Percentiles rank a stretch among this genome's conserved stretches.
phyloP scores from a whole-genome alignment of 163 green algal species.

The Volvox carteri region DNA sequence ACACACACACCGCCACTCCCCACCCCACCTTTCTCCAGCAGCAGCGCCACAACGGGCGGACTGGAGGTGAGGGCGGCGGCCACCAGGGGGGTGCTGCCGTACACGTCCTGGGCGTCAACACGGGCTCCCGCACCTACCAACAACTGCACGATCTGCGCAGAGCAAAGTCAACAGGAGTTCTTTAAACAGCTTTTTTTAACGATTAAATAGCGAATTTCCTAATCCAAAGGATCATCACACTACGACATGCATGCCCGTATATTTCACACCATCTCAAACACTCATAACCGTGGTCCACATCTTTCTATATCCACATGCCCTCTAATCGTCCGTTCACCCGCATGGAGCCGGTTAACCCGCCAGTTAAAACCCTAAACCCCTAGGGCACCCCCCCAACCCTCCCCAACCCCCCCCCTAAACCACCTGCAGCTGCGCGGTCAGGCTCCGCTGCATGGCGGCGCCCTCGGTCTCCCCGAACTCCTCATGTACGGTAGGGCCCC shows the following conservation, averaged over 20 bases:
- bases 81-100: conserved; percentile 10
- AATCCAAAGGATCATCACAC: no score
- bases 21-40: conserved; percentile 28
- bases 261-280: no score
- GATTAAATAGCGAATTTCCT: no score
- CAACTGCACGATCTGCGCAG: conserved; percentile 14
- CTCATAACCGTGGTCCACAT: no score
- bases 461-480: neutral
- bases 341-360: no score
- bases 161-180: neutral
- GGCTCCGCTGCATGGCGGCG: neutral
- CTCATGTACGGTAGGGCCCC: neutral
- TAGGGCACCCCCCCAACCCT: neutral
- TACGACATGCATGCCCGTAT: no score
- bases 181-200: no score
- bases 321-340: no score
- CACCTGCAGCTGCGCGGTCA: conserved; percentile 35
- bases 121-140: conserved; percentile 3
- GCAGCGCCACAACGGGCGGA: neutral
- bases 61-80: neutral
- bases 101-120: neutral
- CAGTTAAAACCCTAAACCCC: no score
- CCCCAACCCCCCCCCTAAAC: neutral
- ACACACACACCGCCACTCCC: neutral
- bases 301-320: no score